These are phyloP conservation scores for Helicocarpus griseus DNA, from an alignment of 2,329 filamentous ascomycete species.

Conservation along the genomic window DNA sequence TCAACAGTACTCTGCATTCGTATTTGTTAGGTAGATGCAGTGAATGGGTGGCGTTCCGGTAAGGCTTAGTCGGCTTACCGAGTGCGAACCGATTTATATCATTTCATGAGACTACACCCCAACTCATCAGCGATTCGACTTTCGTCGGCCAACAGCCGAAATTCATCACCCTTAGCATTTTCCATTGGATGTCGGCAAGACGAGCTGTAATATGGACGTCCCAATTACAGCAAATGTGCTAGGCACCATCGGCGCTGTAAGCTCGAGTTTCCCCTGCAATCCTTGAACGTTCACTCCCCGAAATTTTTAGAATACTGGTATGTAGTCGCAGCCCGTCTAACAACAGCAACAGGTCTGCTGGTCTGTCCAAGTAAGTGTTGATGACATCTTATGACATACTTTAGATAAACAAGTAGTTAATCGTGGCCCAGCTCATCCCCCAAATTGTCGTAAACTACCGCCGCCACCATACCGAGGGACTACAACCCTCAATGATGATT, in stretches of 20 bases:
- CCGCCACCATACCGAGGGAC: slow-evolving; percentile 54
- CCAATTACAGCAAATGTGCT: slow-evolving; percentile 22
- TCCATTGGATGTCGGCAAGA: too few species aligned
- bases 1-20: too few species aligned
- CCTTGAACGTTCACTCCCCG: too few species aligned
- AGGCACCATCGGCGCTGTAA: slow-evolving; percentile 23
- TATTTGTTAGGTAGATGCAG: too few species aligned
- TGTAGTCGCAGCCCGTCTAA: neutral
- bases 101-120: too few species aligned
- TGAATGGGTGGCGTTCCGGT: too few species aligned
- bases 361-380: slow-evolving; percentile 53
- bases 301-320: neutral
- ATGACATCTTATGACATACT: too few species aligned
- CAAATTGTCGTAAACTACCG: slow-evolving; percentile 61
- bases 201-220: slow-evolving; percentile 15
- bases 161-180: too few species aligned
- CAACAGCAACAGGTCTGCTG: slow-evolving; percentile 43
- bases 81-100: too few species aligned
- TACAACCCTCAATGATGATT: slow-evolving; percentile 64
- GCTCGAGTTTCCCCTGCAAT: slow-evolving; percentile 1
- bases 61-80: too few species aligned
- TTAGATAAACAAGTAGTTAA: neutral
- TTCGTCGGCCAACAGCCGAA: neutral
- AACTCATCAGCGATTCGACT: too few species aligned
- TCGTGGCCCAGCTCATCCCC: slow-evolving; percentile 48